Evolutionary conservation across 208 protist species (phyloP).

Genomic region (Blastocrithidia nonstop): DNA sequence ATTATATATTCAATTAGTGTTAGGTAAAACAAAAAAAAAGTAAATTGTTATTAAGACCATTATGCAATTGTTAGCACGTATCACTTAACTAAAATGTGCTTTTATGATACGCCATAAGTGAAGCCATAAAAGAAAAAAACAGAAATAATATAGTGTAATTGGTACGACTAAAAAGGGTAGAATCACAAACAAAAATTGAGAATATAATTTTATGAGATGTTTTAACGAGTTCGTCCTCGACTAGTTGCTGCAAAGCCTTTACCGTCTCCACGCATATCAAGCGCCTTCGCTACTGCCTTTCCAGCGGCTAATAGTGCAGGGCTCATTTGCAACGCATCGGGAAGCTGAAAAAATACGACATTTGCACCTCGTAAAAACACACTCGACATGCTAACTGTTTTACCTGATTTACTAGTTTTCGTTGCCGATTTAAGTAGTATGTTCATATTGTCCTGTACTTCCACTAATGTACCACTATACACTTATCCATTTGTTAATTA

Average conservation of each 20-base stretch:
- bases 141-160: no score
- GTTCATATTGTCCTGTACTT: constrained; percentile 89
- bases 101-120: no score
- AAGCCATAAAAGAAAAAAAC: no score
- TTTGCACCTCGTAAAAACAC: constrained; percentile 83
- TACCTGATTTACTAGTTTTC: constrained; percentile 53
- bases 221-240: constrained; percentile 9
- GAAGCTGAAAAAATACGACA: constrained; percentile 86
- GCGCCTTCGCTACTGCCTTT: constrained; percentile 27
- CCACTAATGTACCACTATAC: constrained; percentile 72
- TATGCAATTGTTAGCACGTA: no score
- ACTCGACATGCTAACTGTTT: constrained; percentile 32
- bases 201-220: no score
- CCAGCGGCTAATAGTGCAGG: constrained; percentile 54
- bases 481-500: constrained; percentile 86
- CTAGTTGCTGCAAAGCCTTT: constrained; percentile 59
- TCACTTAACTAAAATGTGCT: no score
- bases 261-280: constrained; percentile 58
- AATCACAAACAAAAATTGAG: no score
- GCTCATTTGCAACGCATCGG: constrained; percentile 68
- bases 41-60: no score
- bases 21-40: no score
- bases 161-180: no score
- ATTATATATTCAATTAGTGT: no score
- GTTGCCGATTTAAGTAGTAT: constrained; percentile 64